Evolutionary conservation across 2,329 filamentous ascomycete genomes (phyloP).

Genomic region (Diaporthe nobilis): DNA sequence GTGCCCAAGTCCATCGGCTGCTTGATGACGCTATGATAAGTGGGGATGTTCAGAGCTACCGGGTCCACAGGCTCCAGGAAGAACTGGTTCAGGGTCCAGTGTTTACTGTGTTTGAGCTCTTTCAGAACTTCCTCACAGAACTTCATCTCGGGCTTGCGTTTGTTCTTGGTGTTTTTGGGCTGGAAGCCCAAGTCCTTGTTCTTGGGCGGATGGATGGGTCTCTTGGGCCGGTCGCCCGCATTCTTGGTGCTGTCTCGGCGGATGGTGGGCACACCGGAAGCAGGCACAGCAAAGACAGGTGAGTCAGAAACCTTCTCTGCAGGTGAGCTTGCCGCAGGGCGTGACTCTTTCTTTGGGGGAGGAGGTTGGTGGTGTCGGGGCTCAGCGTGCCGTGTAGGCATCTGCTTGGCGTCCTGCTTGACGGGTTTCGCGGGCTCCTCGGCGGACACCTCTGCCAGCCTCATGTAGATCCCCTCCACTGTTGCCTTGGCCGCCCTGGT

Average conservation of each 20-base stretch:
- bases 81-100: constrained; percentile 76
- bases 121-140: constrained; percentile 88
- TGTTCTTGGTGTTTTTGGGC: constrained; percentile 88
- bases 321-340: constrained; percentile 50
- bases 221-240: constrained; percentile 87
- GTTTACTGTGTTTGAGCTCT: constrained; percentile 82
- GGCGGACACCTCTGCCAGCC: constrained; percentile 60
- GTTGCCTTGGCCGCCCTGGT: constrained; percentile 69
- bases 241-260: constrained; percentile 86
- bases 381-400: constrained; percentile 61
- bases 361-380: constrained; percentile 56
- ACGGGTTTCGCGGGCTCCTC: constrained; percentile 73
- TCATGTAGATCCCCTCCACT: constrained; percentile 68
- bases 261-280: constrained; percentile 84
- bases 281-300: constrained; percentile 77
- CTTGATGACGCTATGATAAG: constrained; percentile 94
- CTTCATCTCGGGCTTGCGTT: constrained; percentile 89
- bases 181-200: constrained; percentile 92
- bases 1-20: constrained; percentile 95
- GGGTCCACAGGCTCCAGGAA: constrained; percentile 92
- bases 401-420: constrained; percentile 70
- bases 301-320: constrained; percentile 53
- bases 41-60: constrained; percentile 92
- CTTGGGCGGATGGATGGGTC: constrained; percentile 92
- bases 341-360: constrained; percentile 50